These are phyloP conservation scores for Talaromyces borbonicus DNA, from an alignment of 495 filamentous ascomycete species.

Conservation along the genomic window DNA sequence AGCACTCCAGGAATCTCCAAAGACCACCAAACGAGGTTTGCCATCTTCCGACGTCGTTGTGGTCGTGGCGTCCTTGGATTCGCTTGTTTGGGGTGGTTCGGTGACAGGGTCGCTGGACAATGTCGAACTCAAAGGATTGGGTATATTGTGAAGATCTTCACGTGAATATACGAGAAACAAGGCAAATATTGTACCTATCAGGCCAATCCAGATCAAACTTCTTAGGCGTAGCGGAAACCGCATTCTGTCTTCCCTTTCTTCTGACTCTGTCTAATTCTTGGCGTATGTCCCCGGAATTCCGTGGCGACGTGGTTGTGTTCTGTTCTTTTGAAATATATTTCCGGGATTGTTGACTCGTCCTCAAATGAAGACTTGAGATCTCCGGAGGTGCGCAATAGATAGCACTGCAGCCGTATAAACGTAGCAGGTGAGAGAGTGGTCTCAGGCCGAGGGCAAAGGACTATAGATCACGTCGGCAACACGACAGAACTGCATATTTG, in stretches of 20 bases:
- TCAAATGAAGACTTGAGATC: no score
- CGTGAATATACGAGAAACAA: conserved; percentile 1
- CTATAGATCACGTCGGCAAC: no score
- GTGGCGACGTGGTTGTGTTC: no score
- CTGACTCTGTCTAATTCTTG: no score
- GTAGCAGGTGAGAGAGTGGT: no score
- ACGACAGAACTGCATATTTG: no score
- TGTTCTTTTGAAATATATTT: no score
- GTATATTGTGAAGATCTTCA: background rate
- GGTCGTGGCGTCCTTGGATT: background rate
- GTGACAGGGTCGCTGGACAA: background rate
- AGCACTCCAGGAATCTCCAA: conserved; percentile 43
- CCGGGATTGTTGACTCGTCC: no score
- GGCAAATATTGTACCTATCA: conserved; percentile 2
- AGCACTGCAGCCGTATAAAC: no score
- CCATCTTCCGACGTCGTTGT: background rate
- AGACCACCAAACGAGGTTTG: conserved; percentile 34
- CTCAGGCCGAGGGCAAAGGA: no score
- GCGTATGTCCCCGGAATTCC: no score
- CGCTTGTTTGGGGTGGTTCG: background rate
- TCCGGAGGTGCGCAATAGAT: no score
- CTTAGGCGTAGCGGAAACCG: conserved; percentile 1
- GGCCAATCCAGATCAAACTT: background rate
- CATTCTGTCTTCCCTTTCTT: background rate
- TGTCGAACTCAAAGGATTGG: background rate